Conservation (phyloP, 73 alveolate genomes). For the Stentor coeruleus region DNA sequence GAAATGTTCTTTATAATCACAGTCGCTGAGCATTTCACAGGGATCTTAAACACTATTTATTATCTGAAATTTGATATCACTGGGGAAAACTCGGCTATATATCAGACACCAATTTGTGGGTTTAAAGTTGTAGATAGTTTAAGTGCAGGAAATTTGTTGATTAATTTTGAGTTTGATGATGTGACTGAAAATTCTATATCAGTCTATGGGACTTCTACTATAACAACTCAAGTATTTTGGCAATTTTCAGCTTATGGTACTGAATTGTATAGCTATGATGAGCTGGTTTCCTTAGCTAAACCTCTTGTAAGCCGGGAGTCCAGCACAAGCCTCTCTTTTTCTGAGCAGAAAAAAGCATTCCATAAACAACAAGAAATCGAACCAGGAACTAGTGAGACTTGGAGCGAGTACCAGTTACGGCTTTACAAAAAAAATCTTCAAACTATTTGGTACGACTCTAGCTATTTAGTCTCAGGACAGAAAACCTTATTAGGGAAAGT, state of each 20-base stretch:
- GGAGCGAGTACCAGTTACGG: background rate
- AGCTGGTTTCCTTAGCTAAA: background rate
- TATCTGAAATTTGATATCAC: background rate
- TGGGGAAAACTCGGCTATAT: background rate
- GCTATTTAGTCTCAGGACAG: background rate
- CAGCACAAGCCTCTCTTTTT: background rate
- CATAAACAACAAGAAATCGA: background rate
- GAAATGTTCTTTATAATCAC: background rate
- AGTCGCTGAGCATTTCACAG: background rate
- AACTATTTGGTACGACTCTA: background rate
- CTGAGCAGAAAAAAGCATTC: background rate
- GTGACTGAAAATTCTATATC: background rate
- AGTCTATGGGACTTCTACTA: background rate
- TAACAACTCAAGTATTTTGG: background rate
- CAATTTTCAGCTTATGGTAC: background rate
- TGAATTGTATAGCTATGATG: background rate
- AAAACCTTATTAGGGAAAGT: background rate
- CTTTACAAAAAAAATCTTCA: background rate
- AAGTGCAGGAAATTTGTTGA: background rate
- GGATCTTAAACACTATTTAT: background rate
- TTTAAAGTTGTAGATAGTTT: background rate
- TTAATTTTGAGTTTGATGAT: background rate
- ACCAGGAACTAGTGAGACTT: background rate
- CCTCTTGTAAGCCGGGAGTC: background rate
- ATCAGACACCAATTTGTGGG: background rate